Base-by-base conservation (phyloP, 1,284 basidiomycete genomes). In the Malassezia brasiliensis region DNA sequence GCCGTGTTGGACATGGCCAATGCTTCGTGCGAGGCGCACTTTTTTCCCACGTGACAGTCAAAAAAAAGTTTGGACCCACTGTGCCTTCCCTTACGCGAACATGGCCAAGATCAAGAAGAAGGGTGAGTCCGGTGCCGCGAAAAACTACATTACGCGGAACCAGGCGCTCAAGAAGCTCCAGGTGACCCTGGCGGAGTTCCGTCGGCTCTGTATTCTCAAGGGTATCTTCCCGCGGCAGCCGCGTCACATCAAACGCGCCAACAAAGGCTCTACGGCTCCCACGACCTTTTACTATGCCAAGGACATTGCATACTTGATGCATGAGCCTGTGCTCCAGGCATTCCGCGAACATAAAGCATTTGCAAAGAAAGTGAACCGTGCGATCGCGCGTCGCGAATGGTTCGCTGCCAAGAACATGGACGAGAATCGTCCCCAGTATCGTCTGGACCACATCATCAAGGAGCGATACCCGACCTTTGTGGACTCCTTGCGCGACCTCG, bases 271-370 rank as follows among this genome's bases (percentile, higher is more conserved):
- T 5, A 90, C 90, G 37, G 91, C 90, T 0, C 90, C 93, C 2
- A 90, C 91, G 1, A 88, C 91, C 5, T 99, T 98, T 79, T 99
- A 98, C 79, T 96, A 96, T 77, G 81, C 89, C 50, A 99, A 99
- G 78, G 94, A 99, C 74, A 94, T 99, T 65, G 88, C 88, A 53
- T 98, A 93, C 77, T 83, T 99, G 46, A 85, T 90, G 15, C 94
- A 99, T 74, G 94, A 99, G 77, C 94, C 94, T 1, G 85, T 98
- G 5, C 80, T 98, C n/a, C 84, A 83, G 75, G 94, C 90, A 74
- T 81, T 99, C 56, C 81, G 94, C 69, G 90, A 98, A 75, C 93
- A 99, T 80, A 99, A 98, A 77, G 85, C 90, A 0, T 98, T 98
- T 67, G 93, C 94, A 1, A 98, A 96, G 79, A 96, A 96, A 77